Evolutionary conservation across 2,329 filamentous ascomycete species (phyloP).

Genomic region (Trichoderma citrinoviride): DNA sequence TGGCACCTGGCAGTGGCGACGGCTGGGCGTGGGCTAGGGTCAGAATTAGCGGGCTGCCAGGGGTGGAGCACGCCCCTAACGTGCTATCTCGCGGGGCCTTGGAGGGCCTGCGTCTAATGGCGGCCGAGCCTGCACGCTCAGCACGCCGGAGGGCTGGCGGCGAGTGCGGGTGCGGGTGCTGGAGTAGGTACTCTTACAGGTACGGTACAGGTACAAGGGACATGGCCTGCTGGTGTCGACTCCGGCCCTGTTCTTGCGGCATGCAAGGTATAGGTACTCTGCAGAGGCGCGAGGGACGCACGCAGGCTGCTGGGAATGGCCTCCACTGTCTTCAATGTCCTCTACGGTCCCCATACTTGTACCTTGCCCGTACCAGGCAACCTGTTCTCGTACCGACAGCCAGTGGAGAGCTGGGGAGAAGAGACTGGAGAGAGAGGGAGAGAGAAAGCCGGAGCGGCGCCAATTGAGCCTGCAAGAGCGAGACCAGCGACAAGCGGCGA

Average conservation of each 20-base stretch:
- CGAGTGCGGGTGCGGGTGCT: background rate
- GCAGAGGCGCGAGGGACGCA: background rate
- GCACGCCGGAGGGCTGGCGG: too few species aligned
- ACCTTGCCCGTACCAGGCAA: background rate
- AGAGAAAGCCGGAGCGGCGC: too few species aligned
- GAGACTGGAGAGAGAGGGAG: too few species aligned
- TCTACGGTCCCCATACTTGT: background rate
- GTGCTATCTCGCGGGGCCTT: conserved; percentile 20
- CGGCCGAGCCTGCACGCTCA: background rate
- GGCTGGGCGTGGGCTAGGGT: conserved; percentile 23
- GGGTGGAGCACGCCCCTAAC: conserved; percentile 22
- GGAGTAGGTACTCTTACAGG: background rate
- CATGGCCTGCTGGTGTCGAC: too few species aligned
- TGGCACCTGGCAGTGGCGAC: conserved; percentile 22
- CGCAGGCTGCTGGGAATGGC: background rate
- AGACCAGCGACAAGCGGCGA: background rate
- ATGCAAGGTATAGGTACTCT: background rate
- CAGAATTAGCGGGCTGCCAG: conserved; percentile 18
- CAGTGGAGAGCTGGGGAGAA: background rate
- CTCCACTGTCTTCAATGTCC: background rate
- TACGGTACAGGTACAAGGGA: background rate
- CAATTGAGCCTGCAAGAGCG: background rate
- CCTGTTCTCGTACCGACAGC: conserved; percentile 1
- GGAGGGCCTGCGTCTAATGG: too few species aligned
- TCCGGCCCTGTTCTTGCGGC: background rate